A percentile compares a stretch with the other conserved stretches of the same genome.
Evolutionary conservation across 1,139 yeast genomes (phyloP).

Genomic region (Kodamaea sp.): DNA sequence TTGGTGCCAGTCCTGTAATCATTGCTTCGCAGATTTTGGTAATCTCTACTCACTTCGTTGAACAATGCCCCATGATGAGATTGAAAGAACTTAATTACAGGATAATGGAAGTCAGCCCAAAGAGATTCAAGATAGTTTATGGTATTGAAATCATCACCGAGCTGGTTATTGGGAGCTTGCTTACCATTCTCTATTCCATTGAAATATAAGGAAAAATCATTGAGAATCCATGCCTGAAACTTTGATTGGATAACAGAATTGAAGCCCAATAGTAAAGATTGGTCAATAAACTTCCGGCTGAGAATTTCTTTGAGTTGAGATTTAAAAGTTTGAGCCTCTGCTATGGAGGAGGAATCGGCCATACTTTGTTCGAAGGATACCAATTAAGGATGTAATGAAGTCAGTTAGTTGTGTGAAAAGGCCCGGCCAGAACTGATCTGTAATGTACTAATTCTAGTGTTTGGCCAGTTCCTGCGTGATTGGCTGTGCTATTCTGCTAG

Average conservation of each 20-base stretch:
- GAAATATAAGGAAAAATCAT: slow-evolving; percentile 32
- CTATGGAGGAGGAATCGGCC: slow-evolving; percentile 7
- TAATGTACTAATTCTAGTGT: no score
- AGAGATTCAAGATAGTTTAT: slow-evolving; percentile 43
- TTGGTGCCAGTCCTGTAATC: neutral
- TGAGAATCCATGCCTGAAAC: slow-evolving; percentile 38
- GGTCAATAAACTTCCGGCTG: slow-evolving; percentile 37
- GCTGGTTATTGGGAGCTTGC: slow-evolving; percentile 11
- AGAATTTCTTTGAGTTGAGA: slow-evolving; percentile 32
- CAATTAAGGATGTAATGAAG: no score
- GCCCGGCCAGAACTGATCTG: no score
- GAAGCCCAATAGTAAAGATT: slow-evolving; percentile 47
- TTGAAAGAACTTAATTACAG: slow-evolving; percentile 58
- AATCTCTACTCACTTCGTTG: slow-evolving; percentile 13
- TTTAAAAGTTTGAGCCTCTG: slow-evolving; percentile 28
- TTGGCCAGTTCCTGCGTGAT: no score
- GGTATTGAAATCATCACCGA: slow-evolving; percentile 31
- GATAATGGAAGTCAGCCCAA: slow-evolving; percentile 67
- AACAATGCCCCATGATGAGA: slow-evolving; percentile 28
- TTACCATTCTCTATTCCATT: slow-evolving; percentile 10
- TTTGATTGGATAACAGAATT: slow-evolving; percentile 44
- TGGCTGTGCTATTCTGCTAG: no score
- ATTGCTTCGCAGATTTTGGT: slow-evolving; percentile 12
- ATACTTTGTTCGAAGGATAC: neutral
- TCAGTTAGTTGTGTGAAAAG: no score